phyloP scores from a whole-genome alignment of 2,329 filamentous ascomycete genomes.

The Rosellinia necatrix region DNA sequence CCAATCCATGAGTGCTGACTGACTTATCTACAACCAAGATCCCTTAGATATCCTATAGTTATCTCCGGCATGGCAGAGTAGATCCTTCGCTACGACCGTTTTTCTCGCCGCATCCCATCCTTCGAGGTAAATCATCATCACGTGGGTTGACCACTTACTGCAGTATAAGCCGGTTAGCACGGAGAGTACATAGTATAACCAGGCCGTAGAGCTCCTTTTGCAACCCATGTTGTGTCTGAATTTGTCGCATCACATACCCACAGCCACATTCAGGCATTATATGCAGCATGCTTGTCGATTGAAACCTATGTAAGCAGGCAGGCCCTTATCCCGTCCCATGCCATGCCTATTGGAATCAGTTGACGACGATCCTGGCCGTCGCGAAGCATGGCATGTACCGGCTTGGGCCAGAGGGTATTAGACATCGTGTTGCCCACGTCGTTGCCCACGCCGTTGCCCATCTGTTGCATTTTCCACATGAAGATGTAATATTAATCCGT shows the following conservation, averaged over 20 bases:
- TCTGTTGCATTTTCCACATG: no score
- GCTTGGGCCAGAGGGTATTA: no score
- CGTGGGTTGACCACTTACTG: neutral
- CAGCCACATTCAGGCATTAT: neutral
- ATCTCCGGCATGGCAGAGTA: neutral
- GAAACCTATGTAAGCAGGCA: neutral
- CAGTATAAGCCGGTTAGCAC: neutral
- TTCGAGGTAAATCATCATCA: slow-evolving; percentile 1
- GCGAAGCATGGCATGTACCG: neutral
- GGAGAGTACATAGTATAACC: neutral
- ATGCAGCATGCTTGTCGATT: neutral
- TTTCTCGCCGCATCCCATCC: slow-evolving; percentile 8
- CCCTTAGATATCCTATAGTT: neutral
- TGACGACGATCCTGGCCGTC: neutral
- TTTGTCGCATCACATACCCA: slow-evolving; percentile 7
- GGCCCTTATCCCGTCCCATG: neutral
- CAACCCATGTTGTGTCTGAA: slow-evolving; percentile 4
- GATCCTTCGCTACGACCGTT: slow-evolving; percentile 8
- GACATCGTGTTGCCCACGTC: no score
- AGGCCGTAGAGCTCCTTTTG: neutral
- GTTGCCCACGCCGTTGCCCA: no score
- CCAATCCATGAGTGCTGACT: neutral
- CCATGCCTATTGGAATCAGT: neutral
- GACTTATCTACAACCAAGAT: neutral
- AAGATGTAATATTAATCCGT: no score